phyloP scores from a whole-genome alignment of 2,329 filamentous ascomycete species.

The Clathrospora elynae region DNA sequence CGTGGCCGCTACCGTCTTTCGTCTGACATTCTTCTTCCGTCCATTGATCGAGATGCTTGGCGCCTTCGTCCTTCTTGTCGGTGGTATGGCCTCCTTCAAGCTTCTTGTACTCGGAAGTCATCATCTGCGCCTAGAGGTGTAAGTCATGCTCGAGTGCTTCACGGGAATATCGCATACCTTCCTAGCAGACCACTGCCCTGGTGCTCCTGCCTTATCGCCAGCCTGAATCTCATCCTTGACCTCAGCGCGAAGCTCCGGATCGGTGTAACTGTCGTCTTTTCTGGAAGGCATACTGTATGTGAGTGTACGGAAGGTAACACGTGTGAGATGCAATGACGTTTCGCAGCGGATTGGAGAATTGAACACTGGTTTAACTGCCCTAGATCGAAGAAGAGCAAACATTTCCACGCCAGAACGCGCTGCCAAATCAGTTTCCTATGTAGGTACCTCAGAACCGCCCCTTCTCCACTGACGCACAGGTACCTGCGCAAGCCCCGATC shows the following conservation, averaged over 20 bases:
- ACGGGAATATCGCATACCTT: conserved; percentile 42
- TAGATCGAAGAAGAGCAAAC: conserved; percentile 2
- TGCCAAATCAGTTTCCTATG: conserved; percentile 5
- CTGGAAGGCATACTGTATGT: conserved; percentile 50
- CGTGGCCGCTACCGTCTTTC: conserved; percentile 54
- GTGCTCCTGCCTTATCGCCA: conserved; percentile 54
- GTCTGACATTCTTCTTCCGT: conserved; percentile 58
- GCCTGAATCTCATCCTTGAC: conserved; percentile 55
- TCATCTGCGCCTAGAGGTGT: conserved; percentile 51
- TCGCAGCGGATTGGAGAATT: neutral
- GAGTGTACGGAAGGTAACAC: neutral
- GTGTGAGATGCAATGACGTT: neutral
- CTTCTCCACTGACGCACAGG: conserved; percentile 21
- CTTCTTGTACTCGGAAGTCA: conserved; percentile 56
- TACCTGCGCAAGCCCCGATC: conserved; percentile 18
- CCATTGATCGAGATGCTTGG: conserved; percentile 55
- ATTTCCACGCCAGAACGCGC: conserved; percentile 3
- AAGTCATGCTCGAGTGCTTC: neutral
- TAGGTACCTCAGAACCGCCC: conserved; percentile 22
- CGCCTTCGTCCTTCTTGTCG: conserved; percentile 52
- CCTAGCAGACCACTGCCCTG: conserved; percentile 57
- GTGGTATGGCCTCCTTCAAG: conserved; percentile 55
- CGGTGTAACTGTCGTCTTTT: conserved; percentile 52
- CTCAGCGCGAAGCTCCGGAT: conserved; percentile 54
- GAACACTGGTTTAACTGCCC: neutral